Base-by-base conservation (phyloP, 2,329 filamentous ascomycete species). In the Arthrobotrys entomopaga region DNA sequence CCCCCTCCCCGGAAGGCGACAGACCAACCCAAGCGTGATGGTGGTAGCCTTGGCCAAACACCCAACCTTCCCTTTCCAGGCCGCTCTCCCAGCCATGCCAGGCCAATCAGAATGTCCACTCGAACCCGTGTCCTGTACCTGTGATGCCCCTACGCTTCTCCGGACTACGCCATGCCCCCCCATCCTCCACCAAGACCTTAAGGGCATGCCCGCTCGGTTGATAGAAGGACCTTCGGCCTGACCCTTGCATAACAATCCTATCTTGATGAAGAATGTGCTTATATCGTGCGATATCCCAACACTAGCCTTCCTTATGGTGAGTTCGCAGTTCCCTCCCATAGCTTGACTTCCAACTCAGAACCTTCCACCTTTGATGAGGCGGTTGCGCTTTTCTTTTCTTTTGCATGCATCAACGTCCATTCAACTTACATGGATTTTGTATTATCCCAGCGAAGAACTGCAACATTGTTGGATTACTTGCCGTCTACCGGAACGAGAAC, bases 161-260 rank as follows among this genome's bases (percentile, higher is more conserved):
- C n/a, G n/a, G n/a, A n/a, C n/a, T n/a, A n/a, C n/a, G n/a, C n/a
- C n/a, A n/a, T n/a, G n/a, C n/a, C n/a, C 15, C n/a, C 11, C 13
- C 13, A 19, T 13, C 8, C 13, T 46, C 29, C 29, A 7, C 29
- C 29, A 34, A 34, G 42, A 19, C 42, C n/a, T 19, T 15, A 22
- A 64, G 66, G 65, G 65, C 61, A 49, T 73, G 59, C 26, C 52
- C 38, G 26, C 53, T 66, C 61, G 69, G 69, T 64, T 66, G 67
- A 53, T 63, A 29, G 2, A 34, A 29, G 59, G 29, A 40, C 57
- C 60, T 48, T 58, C 53, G 43, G 59, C 60, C 65, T 72, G 59
- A 50, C 60, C 29, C 16, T 29, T 24, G 59, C 24, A 69, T 59
- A 46, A n/a, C n/a, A 24, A 24, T 42, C 40, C 50, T 48, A 8